A percentile compares a stretch with the other conserved stretches of the same genome.
These are phyloP conservation scores for Umbelopsis sp. DNA, from an alignment of 192 early-diverging fungal genomes.

Conservation along the genomic window DNA sequence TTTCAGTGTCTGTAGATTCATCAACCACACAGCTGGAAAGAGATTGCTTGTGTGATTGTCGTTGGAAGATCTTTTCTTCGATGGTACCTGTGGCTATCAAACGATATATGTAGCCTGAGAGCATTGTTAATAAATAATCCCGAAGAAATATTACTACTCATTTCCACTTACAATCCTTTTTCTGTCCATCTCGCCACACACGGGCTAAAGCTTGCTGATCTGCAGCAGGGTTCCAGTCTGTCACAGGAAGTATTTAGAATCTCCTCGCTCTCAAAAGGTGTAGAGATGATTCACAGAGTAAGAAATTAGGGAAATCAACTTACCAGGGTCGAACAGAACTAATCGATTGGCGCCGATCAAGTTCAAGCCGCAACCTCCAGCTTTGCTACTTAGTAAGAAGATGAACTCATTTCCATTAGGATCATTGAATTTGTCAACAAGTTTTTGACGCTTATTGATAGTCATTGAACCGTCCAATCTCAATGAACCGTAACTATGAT, in stretches of 20 bases:
- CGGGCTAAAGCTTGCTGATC: slow-evolving; percentile 92
- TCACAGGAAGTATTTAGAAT: not conserved
- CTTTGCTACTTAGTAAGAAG: slow-evolving; percentile 95
- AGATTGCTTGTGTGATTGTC: slow-evolving; percentile 84
- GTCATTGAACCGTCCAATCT: slow-evolving; percentile 93
- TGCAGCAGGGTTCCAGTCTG: slow-evolving; percentile 96
- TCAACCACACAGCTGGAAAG: slow-evolving; percentile 95
- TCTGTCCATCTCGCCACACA: slow-evolving; percentile 88
- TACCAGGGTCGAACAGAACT: slow-evolving; percentile 88
- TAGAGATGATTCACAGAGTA: not conserved
- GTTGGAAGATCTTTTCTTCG: slow-evolving; percentile 99
- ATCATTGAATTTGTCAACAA: slow-evolving; percentile 97
- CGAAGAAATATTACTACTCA: not conserved
- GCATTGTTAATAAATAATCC: not conserved
- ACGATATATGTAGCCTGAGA: slow-evolving; percentile 93
- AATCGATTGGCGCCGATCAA: slow-evolving; percentile 97
- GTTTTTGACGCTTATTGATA: slow-evolving; percentile 89
- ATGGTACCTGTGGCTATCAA: slow-evolving; percentile 98
- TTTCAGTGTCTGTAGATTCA: slow-evolving; percentile 87
- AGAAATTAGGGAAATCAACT: not conserved
- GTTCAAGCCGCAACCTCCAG: slow-evolving; percentile 98
- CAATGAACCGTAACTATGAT: slow-evolving; percentile 66
- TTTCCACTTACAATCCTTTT: slow-evolving; percentile 61
- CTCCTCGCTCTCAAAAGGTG: not conserved
- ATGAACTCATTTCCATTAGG: slow-evolving; percentile 86